Conservation (phyloP, 73 alveolate species). For the Paramecium sexaurelia region DNA sequence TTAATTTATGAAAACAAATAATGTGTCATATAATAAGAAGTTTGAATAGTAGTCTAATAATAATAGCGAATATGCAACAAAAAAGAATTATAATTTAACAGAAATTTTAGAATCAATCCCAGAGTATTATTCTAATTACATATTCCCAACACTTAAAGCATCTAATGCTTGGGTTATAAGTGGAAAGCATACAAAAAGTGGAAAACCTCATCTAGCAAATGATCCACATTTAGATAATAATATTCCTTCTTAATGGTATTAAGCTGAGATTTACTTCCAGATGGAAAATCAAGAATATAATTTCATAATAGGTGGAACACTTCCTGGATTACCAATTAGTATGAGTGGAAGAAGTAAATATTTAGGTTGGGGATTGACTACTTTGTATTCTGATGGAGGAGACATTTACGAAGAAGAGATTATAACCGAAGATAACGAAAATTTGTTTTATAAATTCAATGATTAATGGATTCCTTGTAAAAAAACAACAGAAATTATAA, state of each 20-base stretch:
- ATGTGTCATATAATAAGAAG: slow-evolving; percentile 25
- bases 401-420: slow-evolving; percentile 86
- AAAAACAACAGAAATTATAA: slow-evolving; percentile 74
- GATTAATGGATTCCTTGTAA: slow-evolving; percentile 82
- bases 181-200: slow-evolving; percentile 91
- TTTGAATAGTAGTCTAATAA: background rate
- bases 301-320: slow-evolving; percentile 76
- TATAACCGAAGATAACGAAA: slow-evolving; percentile 69
- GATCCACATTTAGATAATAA: slow-evolving; percentile 93
- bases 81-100: background rate
- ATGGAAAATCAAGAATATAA: slow-evolving; percentile 59
- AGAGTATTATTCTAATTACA: background rate
- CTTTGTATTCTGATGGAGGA: slow-evolving; percentile 82
- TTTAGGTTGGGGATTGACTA: slow-evolving; percentile 87
- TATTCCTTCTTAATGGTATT: slow-evolving; percentile 89
- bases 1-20: background rate
- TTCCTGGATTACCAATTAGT: slow-evolving; percentile 92
- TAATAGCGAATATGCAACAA: background rate
- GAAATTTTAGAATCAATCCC: background rate
- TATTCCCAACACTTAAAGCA: slow-evolving; percentile 57
- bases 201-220: slow-evolving; percentile 91
- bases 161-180: slow-evolving; percentile 90
- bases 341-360: slow-evolving; percentile 83
- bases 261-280: slow-evolving; percentile 72
- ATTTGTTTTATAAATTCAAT: slow-evolving; percentile 69